Evolutionary conservation across 169 alveolate genomes (phyloP).

Genomic region (Eimeria tenella): DNA sequence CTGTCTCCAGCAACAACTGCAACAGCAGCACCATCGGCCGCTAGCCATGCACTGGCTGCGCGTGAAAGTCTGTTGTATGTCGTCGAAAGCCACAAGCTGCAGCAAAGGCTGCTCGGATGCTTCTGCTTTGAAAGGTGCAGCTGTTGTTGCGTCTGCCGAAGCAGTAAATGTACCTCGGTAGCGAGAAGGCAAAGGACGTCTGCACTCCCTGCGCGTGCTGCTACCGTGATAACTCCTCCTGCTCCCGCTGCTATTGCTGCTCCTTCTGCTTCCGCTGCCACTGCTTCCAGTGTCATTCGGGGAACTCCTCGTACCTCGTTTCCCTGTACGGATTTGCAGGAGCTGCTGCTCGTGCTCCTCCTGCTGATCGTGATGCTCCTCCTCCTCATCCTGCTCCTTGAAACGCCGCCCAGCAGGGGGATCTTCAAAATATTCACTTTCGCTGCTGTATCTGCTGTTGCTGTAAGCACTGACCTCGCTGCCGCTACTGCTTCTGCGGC

Average conservation of each 20-base stretch:
- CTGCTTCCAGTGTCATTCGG: not conserved
- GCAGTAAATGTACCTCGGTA: not conserved
- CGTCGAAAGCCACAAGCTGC: slow-evolving; percentile 54
- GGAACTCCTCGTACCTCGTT: no score
- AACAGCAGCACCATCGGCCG: slow-evolving; percentile 61
- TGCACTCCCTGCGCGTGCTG: not conserved
- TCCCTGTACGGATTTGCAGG: no score
- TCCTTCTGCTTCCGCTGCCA: not conserved
- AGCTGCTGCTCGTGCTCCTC: not conserved
- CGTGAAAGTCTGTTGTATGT: slow-evolving; percentile 36
- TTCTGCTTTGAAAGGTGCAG: not conserved
- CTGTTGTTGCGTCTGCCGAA: slow-evolving; percentile 9
- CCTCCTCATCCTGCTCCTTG: not conserved
- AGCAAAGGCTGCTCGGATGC: slow-evolving; percentile 18
- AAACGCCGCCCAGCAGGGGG: not conserved
- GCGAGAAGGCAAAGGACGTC: no score
- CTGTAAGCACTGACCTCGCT: not conserved
- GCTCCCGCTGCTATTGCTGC: not conserved
- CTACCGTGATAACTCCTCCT: not conserved
- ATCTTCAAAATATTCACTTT: no score
- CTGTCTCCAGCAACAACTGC: slow-evolving; percentile 46
- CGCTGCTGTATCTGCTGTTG: slow-evolving; percentile 4
- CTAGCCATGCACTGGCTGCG: slow-evolving; percentile 61
- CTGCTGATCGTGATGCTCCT: slow-evolving; percentile 8
- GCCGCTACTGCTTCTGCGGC: not conserved